Base-by-base conservation (phyloP, 2,329 filamentous ascomycete genomes). In the Aspergillus thermomutatus region DNA sequence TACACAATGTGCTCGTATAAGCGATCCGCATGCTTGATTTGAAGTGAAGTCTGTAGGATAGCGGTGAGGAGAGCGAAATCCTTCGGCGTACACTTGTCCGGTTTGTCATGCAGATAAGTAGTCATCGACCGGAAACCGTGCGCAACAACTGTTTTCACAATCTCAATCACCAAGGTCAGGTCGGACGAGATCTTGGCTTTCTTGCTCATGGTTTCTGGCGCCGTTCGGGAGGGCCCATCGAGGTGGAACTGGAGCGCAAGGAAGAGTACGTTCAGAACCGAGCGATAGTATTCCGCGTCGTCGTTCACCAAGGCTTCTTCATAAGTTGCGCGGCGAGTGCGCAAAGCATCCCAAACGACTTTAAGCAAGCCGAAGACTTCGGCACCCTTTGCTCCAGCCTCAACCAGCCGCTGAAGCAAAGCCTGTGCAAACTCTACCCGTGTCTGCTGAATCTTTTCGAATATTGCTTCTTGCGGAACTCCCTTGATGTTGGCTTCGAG, bases 1-100 rank as follows among this genome's bases (percentile, higher is more conserved):
- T 85, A 84, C 1, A 91, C 81, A 40, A 93, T 83, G 64, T 91
- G 87, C 14, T 83, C 80, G 60, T 89, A 86, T 50, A 86, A 84
- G 62, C 89, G 83, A 54, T 89, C 85, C 58, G 91, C 87, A 49
- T 88, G 87, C 0, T 91, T 90, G 28, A 96, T 83, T 60, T 87
- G 86, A 17, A 97, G 80, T 64, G 90, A 89, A 31, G 89, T 90
- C 73, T 97, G 92, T 40, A 97, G 78, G 47, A 97, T 88, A 3
- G 91, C 92, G 10, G 91, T 96, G 47, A 99, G 77, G 45, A 97
- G 85, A 3, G 88, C 88, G 62, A 99, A 86, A 69, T 99, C 94
- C 55, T 89, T 88, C 0, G 92, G 90, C 1, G 82, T 82, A 52
- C 87, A 84, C 19, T 83, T 80, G 26, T 76, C 69, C 4, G 88